Percentiles rank a stretch among this genome's conserved stretches.
Evolutionary conservation across 371 early-diverging fungal genomes (phyloP).

Genomic region (Circinella umbellata): DNA sequence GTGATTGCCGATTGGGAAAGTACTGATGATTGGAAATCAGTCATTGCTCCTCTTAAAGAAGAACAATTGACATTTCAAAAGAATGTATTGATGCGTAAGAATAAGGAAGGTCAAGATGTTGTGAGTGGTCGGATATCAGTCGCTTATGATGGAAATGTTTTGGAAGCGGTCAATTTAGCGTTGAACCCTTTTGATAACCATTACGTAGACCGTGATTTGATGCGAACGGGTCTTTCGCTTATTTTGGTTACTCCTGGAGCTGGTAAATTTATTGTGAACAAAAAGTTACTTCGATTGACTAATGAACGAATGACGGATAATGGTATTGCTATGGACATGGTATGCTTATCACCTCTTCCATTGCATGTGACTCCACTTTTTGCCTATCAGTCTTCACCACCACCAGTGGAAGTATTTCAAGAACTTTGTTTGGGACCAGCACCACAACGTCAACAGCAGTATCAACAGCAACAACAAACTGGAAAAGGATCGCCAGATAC

Average conservation of each 20-base stretch:
- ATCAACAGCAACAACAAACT: constrained; percentile 11
- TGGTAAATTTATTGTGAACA: constrained; percentile 88
- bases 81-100: constrained; percentile 71
- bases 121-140: constrained; percentile 72
- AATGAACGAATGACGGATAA: constrained; percentile 95
- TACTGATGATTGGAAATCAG: constrained; percentile 82
- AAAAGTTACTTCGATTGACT: constrained; percentile 83
- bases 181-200: constrained; percentile 93
- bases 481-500: constrained; percentile 40
- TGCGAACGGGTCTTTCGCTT: constrained; percentile 92
- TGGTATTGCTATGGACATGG: constrained; percentile 92
- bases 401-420: constrained; percentile 23
- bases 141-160: constrained; percentile 89
- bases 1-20: constrained; percentile 95
- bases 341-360: constrained; percentile 89
- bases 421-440: constrained; percentile 14
- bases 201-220: constrained; percentile 91
- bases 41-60: constrained; percentile 77
- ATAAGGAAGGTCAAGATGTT: constrained; percentile 48
- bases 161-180: constrained; percentile 95
- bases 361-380: constrained; percentile 91
- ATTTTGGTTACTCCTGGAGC: constrained; percentile 89
- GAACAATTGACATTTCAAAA: constrained; percentile 84
- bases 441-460: neutral
- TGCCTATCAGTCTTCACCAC: constrained; percentile 64